Evolutionary conservation across 208 protist genomes (phyloP), one percentile per base, ranked within the genome.

Genomic region (Trypanosoma conorhini): DNA sequence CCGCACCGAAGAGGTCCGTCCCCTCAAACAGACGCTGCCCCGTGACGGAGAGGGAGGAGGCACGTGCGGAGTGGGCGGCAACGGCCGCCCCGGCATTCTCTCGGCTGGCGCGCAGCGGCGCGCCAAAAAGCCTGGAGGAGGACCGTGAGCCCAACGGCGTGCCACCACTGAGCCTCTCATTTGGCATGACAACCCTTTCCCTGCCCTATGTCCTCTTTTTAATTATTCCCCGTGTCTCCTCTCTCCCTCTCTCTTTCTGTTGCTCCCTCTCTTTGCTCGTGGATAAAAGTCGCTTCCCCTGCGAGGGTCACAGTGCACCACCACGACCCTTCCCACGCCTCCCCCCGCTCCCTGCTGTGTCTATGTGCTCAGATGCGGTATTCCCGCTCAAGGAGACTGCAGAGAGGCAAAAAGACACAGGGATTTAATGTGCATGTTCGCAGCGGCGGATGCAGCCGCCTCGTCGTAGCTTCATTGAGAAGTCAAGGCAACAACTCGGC

Each of bases 1-100:
- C n/a, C 64, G 10, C 48, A 57, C 8, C 65, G 61, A 26, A 72
- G 51, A 15, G 67, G 28, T 22, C 79, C 68, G 22, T 63, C 42
- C 17, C 57, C 19, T 17, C 31, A 21, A 60, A 30, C 22, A 5
- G 50, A 9, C 3, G 46, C 40, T 55, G 63, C 48, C 26, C 60
- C 3, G 60, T 38, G 9, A 44, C 58, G 30, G 75, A 42, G 35
- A 67, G 66, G n/a, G 70, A 67, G 19, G 42, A 62, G 0, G 72
- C 40, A 4, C 26, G 63, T n/a, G n/a, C 64, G 5, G 30, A n/a
- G 7, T 33, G 19, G 30, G 22, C 24, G 5, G 54, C 54, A 35
- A 31, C 28, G 15, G 30, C 4, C 33, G 3, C 33, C 21, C 28
- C n/a, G n/a, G 8, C 5, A 30, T 50, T 0, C 33, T 30, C 4